Percentiles rank a stretch among this genome's conserved stretches.
Conservation (phyloP, 257 asterid species). For the Penstemon davidsonii region DNA sequence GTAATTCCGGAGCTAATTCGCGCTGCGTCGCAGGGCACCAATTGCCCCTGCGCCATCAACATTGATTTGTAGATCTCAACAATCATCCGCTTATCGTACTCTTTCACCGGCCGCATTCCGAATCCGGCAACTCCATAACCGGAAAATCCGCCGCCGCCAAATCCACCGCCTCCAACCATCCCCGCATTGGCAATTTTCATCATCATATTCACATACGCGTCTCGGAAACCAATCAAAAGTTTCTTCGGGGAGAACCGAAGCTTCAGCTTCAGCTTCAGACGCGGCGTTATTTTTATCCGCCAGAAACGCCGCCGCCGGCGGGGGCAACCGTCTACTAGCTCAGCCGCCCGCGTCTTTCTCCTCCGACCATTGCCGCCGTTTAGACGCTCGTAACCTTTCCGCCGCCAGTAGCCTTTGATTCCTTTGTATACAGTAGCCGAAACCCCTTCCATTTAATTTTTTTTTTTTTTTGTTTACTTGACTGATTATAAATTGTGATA, state of each 20-base stretch:
- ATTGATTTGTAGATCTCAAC: slow-evolving; percentile 5
- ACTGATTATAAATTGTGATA: neutral
- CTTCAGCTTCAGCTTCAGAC: slow-evolving; percentile 46
- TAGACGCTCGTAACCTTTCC: slow-evolving; percentile 52
- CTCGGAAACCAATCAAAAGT: slow-evolving; percentile 44
- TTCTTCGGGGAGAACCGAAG: slow-evolving; percentile 62
- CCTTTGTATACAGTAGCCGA: slow-evolving; percentile 36
- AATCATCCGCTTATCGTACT: slow-evolving; percentile 2
- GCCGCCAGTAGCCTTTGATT: slow-evolving; percentile 54
- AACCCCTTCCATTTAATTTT: slow-evolving; percentile 39
- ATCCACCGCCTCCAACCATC: neutral
- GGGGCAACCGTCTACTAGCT: slow-evolving; percentile 28
- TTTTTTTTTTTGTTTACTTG: neutral
- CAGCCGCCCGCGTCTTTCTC: slow-evolving; percentile 27
- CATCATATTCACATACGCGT: slow-evolving; percentile 62
- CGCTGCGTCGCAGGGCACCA: neutral
- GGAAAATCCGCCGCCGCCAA: slow-evolving; percentile 25
- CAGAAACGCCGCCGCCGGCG: slow-evolving; percentile 39
- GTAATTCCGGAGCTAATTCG: too few relatives aligned
- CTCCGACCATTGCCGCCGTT: slow-evolving; percentile 30
- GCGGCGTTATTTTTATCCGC: slow-evolving; percentile 47
- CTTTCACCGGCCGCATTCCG: neutral
- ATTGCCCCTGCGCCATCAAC: neutral
- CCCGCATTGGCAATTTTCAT: slow-evolving; percentile 46
- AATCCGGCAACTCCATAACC: neutral